phyloP scores from a whole-genome alignment of 2,329 filamentous ascomycete genomes.

The Venturia pyrina region DNA sequence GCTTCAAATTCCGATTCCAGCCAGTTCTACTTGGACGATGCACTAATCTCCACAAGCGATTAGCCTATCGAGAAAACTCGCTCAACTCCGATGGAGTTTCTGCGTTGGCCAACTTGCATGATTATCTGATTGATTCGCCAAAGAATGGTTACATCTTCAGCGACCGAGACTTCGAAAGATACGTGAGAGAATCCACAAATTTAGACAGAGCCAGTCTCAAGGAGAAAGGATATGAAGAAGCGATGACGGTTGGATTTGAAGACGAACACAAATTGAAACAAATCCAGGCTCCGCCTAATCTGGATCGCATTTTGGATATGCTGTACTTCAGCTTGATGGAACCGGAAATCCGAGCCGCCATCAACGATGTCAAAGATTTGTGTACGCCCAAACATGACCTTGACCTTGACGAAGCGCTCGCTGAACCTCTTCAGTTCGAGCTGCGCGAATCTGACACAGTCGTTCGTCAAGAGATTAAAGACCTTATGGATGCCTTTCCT shows the following conservation, averaged over 20 bases:
- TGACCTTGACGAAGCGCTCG: background rate
- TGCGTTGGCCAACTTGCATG: constrained; percentile 30
- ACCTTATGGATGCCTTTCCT: background rate
- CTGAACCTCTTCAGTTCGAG: background rate
- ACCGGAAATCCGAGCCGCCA: background rate
- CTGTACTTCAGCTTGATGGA: background rate
- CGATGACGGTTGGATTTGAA: background rate
- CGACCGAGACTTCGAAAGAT: background rate
- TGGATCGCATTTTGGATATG: background rate
- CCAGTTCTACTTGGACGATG: constrained; percentile 51
- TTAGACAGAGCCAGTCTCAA: background rate
- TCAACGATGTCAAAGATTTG: background rate
- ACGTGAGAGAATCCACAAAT: background rate
- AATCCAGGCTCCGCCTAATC: background rate
- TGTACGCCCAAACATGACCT: background rate
- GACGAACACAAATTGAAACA: background rate
- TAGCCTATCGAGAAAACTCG: constrained; percentile 43
- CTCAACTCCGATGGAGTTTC: constrained; percentile 20
- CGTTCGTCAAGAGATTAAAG: background rate
- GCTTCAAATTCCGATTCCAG: constrained; percentile 49
- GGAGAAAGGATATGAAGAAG: background rate
- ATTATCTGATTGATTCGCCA: constrained; percentile 35
- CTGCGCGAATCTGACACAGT: background rate
- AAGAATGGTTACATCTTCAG: constrained; percentile 34
- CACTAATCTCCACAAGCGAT: constrained; percentile 53